Base-by-base conservation (phyloP, 306 rosid genomes). In the Lotus japonicus region DNA sequence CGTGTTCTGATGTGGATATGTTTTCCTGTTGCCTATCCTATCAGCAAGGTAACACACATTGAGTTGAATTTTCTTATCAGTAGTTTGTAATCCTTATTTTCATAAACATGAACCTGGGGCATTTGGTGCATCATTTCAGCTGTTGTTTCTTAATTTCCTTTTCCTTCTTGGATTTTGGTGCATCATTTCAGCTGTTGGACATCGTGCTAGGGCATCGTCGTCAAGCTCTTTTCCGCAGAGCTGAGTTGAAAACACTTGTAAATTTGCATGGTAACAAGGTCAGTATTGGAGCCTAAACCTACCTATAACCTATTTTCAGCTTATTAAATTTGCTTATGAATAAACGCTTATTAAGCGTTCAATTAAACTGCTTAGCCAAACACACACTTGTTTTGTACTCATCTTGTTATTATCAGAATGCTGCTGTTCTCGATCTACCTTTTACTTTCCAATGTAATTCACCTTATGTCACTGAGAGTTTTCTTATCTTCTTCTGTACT, bases 201-300 rank as follows among this genome's bases (percentile, higher is more conserved):
- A 71, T 1, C 82, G 84, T 90, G 74, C 79, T 94, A n/a, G 99
- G 99, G 13, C 88, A 84, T 76, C 80, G 91, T 41, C 85, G 81
- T 63, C 83, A 68, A 58, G 95, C 99, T 46, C 82, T 90, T 66
- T 94, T 94, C 66, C 97, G 99, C 38, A 81, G 99, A 84, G 99
- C 97, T 59, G 99, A 94, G 85, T 69, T 94, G 77, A 94, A 94
- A 88, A 88, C 97, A n/a, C 97, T 94, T 0, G 96, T 94, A n/a
- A 17, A 82, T 72, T 36, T 94, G 67, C 99, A 94, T 71, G 97
- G 99, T 23, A 94, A 94, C 54, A 95, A 94, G 99, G 99, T 94
- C 11, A 19, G 81, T 84, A 17, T 61, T 42, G 19, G 53, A 60
- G 26, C 68, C 54, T 26, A 26, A 26, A 2, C 31, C 31, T 26